Base-by-base conservation (phyloP, 352 stramenopile genomes). In the Globisporangium nodosum region DNA sequence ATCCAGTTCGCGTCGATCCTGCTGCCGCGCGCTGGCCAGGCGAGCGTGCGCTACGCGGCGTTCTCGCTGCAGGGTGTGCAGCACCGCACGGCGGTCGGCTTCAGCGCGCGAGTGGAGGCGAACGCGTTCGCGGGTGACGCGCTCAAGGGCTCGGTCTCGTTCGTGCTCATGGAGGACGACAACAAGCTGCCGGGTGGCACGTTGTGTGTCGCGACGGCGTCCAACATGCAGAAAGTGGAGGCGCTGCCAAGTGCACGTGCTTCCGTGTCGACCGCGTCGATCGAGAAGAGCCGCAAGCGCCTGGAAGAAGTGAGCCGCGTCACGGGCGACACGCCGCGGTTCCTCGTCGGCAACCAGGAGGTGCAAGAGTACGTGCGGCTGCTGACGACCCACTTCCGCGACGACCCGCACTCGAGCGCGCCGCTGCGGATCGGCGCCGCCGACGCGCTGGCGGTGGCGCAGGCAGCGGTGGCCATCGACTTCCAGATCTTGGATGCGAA, bases 401-500 rank as follows among this genome's bases (percentile, higher is more conserved):
- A 86, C 46, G 62, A 83, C 15, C 68, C 76, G 8, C 54, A 71
- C 33, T 81, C 71, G 5, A 65, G 60, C 13, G 67, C 65, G 7
- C 67, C 77, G 1, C 55, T 92, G 27, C 73, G 72, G 33, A 70
- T 90, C 16, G 71, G 60, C 8, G 56, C 56, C 1, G 69, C 66
- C 8, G 77, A 90, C 54, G 68, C 87, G 2, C 43, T 62, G 2
- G 69, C 52, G 20, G 67, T 89, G 24, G 77, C 85, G 0, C 73
- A 90, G 57, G 85, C 83, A 42, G 78, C 76, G 15, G 61, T 90
- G 3, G 62, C 68, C 16, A 68, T 90, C 9, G 76, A 73, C 50
- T 75, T 81, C 49, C 80, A 92, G 46, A 90, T 95, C 49, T 24
- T 95, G 43, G 84, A 95, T 65, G 83, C 83, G 1, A 88, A 87